A percentile compares a stretch with the other conserved stretches of the same genome.
phyloP scores from a whole-genome alignment of 208 protist species.

The Acanthamoeba triangularis region DNA sequence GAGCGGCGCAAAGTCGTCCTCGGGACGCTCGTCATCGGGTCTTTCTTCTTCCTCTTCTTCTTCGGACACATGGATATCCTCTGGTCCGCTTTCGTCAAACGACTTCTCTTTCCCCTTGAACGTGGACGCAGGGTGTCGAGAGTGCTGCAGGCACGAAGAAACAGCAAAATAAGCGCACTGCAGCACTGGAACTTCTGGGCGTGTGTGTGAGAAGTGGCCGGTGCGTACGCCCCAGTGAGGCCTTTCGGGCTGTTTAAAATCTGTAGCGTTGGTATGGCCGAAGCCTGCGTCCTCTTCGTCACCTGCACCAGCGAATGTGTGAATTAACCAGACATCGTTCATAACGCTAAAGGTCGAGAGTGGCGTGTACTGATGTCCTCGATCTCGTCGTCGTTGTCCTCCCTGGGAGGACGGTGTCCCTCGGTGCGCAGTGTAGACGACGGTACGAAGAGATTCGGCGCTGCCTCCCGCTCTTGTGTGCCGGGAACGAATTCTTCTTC shows the following conservation, averaged over 20 bases:
- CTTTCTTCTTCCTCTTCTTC: background rate
- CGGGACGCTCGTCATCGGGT: background rate
- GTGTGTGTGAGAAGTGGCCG: background rate
- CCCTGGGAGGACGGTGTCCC: background rate
- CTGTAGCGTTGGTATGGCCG: background rate
- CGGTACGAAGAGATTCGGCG: background rate
- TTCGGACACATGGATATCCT: background rate
- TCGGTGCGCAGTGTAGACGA: background rate
- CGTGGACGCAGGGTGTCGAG: background rate
- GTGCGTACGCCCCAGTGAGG: background rate
- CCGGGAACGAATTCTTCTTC: constrained; percentile 42
- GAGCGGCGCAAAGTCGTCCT: background rate
- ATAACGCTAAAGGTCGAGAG: background rate
- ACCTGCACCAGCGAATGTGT: background rate
- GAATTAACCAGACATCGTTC: too few species aligned
- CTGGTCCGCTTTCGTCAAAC: background rate
- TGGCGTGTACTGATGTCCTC: constrained; percentile 42
- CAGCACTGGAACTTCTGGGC: too few species aligned
- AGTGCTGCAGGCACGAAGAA: background rate
- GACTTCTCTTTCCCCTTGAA: background rate
- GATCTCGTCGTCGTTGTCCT: background rate
- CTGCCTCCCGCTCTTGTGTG: constrained; percentile 21
- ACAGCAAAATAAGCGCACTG: too few species aligned
- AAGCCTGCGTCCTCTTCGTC: constrained; percentile 15
- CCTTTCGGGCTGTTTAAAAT: background rate